Evolutionary conservation across 176 grass and related monocot species (phyloP).

Genomic region (Olyra latifolia): DNA sequence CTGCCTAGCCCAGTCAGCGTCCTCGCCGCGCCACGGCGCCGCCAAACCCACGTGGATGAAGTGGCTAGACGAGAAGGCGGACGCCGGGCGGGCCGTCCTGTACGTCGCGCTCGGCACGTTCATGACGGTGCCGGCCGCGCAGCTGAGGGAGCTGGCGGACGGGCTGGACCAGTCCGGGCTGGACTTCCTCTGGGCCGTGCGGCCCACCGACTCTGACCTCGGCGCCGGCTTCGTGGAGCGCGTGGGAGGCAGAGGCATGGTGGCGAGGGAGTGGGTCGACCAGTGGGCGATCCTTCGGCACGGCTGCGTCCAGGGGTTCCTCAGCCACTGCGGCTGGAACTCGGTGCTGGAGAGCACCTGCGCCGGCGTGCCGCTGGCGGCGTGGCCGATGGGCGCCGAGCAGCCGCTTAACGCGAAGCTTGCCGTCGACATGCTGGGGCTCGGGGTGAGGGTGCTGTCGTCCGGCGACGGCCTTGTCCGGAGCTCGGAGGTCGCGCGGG

Average conservation of each 20-base stretch:
- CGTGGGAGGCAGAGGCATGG: background rate
- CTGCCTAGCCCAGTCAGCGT: background rate
- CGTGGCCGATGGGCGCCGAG: conserved; percentile 30
- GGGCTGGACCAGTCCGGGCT: conserved; percentile 3
- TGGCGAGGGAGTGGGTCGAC: conserved; percentile 39
- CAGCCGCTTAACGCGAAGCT: conserved; percentile 26
- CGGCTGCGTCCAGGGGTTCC: conserved; percentile 6
- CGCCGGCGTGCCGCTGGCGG: conserved; percentile 39
- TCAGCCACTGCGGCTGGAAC: conserved; percentile 34
- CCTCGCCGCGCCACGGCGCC: background rate
- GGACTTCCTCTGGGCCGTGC: conserved; percentile 26
- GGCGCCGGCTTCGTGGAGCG: conserved; percentile 11
- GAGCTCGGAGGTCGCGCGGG: background rate
- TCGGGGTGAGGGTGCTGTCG: background rate
- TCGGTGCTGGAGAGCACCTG: conserved; percentile 13
- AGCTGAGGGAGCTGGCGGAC: background rate
- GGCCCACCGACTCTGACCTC: background rate
- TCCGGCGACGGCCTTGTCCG: background rate
- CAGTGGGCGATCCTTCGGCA: conserved; percentile 19
- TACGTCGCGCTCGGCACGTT: conserved; percentile 19
- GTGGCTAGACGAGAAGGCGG: conserved; percentile 40
- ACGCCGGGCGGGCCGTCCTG: background rate
- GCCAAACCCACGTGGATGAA: background rate
- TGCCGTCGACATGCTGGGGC: background rate
- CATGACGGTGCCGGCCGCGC: background rate